Percentiles rank a stretch among this genome's conserved stretches.
Evolutionary conservation across 2,329 filamentous ascomycete species (phyloP).

Genomic region (Penicillium sp.): DNA sequence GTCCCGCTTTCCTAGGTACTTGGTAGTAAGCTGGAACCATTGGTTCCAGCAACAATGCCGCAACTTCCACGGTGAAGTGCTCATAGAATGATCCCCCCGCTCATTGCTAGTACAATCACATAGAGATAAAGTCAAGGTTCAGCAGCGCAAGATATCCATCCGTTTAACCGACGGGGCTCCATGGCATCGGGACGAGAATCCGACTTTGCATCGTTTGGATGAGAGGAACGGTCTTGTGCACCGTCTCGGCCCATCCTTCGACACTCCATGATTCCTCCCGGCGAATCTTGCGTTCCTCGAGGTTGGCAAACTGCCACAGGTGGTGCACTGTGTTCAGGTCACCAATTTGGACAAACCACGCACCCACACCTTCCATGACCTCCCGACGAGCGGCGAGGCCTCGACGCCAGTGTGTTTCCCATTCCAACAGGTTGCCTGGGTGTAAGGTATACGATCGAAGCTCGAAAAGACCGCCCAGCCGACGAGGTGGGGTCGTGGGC

Average conservation of each 20-base stretch:
- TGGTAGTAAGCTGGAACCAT: too few relatives aligned
- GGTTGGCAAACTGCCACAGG: conserved; percentile 95
- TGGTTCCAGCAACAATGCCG: too few relatives aligned
- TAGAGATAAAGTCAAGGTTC: conserved; percentile 2
- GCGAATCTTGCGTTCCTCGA: conserved; percentile 84
- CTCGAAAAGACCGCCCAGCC: conserved; percentile 90
- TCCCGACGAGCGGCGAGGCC: conserved; percentile 85
- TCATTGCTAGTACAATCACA: neutral
- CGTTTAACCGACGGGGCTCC: conserved; percentile 80
- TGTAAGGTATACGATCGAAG: conserved; percentile 93
- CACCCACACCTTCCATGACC: conserved; percentile 97
- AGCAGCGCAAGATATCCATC: neutral
- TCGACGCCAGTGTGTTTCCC: conserved; percentile 96
- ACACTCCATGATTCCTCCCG: conserved; percentile 93
- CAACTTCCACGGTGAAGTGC: too few relatives aligned
- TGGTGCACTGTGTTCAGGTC: conserved; percentile 97
- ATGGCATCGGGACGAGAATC: conserved; percentile 89
- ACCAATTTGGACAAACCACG: conserved; percentile 98
- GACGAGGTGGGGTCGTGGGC: conserved; percentile 86
- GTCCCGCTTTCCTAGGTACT: too few relatives aligned
- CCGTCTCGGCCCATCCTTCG: conserved; percentile 93
- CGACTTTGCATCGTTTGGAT: conserved; percentile 96
- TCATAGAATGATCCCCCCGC: too few relatives aligned
- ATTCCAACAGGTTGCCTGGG: conserved; percentile 91
- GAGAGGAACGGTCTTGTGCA: conserved; percentile 95